phyloP scores from a whole-genome alignment of 345 rosid species.

The Ceriops decandra region DNA sequence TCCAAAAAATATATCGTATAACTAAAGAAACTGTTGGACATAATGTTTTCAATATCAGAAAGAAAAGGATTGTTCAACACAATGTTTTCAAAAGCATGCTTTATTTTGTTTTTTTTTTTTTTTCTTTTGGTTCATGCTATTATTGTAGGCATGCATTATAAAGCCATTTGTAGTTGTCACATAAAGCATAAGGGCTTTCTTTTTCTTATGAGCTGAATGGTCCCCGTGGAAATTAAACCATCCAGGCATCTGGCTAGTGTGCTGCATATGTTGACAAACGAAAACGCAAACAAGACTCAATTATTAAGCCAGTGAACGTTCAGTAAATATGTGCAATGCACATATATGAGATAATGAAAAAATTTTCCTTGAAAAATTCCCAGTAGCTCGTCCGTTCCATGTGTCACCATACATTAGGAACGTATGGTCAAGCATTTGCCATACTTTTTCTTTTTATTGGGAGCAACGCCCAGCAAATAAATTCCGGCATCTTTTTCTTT shows the following conservation, averaged over 20 bases:
- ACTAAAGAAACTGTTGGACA: not conserved
- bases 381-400: not conserved
- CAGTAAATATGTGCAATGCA: constrained; percentile 12
- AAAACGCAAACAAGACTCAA: constrained; percentile 3
- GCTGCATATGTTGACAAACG: not conserved
- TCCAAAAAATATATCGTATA: not conserved
- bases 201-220: constrained; percentile 20
- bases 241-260: constrained; percentile 5
- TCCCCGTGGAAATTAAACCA: constrained; percentile 18
- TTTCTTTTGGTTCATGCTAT: not conserved
- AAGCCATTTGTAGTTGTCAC: constrained; percentile 28
- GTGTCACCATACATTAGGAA: constrained; percentile 17
- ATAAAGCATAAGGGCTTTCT: constrained; percentile 29
- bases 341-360: constrained; percentile 4
- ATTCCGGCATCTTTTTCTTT: constrained; percentile 28
- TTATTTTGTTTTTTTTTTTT: not conserved
- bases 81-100: not conserved
- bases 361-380: not conserved
- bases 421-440: constrained; percentile 30
- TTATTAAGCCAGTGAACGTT: constrained; percentile 18
- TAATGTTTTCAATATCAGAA: not conserved
- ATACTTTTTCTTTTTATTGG: constrained; percentile 23
- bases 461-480: constrained; percentile 20
- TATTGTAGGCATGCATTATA: constrained; percentile 25
- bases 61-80: constrained; percentile 6